phyloP scores from a whole-genome alignment of 805 yeast genomes.

The Pichia membranifaciens region DNA sequence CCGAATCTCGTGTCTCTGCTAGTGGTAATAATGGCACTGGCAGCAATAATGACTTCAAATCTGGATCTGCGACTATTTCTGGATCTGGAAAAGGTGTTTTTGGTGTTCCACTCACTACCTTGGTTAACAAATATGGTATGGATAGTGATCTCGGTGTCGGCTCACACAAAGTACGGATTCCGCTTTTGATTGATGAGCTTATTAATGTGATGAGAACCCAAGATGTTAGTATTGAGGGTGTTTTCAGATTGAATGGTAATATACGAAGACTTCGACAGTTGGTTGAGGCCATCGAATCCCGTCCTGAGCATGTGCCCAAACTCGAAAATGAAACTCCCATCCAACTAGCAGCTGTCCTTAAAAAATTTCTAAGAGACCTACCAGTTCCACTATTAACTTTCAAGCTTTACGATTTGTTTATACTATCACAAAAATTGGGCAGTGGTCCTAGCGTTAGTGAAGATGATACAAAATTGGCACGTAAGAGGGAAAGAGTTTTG shows the following conservation, averaged over 20 bases:
- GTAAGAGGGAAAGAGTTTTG: conserved; percentile 45
- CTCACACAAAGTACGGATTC: conserved; percentile 71
- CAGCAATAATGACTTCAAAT: conserved; percentile 14
- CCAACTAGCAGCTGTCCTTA: conserved; percentile 87
- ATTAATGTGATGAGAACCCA: conserved; percentile 77
- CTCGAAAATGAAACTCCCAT: conserved; percentile 72
- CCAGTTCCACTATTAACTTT: conserved; percentile 87
- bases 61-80: conserved; percentile 16
- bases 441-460: conserved; percentile 24
- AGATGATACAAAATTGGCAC: conserved; percentile 15
- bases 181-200: conserved; percentile 81
- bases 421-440: conserved; percentile 51
- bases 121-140: conserved; percentile 67
- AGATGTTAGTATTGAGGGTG: conserved; percentile 94
- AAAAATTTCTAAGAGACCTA: conserved; percentile 84
- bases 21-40: background rate
- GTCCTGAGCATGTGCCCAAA: conserved; percentile 58
- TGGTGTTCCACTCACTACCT: conserved; percentile 66
- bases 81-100: conserved; percentile 48
- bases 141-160: conserved; percentile 84
- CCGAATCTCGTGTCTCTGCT: background rate
- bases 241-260: conserved; percentile 94
- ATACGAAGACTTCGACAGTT: conserved; percentile 73
- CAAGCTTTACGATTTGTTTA: conserved; percentile 72
- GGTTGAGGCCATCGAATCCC: conserved; percentile 62